Evolutionary conservation across 2,329 filamentous ascomycete genomes (phyloP).

Genomic region (Ophiosphaerella korrae): DNA sequence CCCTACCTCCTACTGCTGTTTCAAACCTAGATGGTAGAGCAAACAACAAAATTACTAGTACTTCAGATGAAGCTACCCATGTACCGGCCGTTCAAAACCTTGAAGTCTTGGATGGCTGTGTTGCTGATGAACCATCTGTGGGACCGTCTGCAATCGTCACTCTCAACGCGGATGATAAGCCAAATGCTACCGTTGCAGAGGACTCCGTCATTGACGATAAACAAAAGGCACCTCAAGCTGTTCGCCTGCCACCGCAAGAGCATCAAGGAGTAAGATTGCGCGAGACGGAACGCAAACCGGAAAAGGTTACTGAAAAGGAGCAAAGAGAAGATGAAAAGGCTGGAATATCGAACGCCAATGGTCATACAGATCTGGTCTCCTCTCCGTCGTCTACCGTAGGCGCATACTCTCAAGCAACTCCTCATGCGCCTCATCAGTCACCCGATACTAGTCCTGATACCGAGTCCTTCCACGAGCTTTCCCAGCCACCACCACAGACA

Average conservation of each 20-base stretch:
- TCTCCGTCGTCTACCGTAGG: constrained; percentile 69
- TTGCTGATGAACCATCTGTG: constrained; percentile 23
- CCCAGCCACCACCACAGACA: constrained; percentile 29
- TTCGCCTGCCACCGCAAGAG: constrained; percentile 57
- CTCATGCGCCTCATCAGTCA: constrained; percentile 69
- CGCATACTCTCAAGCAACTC: constrained; percentile 74
- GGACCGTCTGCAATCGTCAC: constrained; percentile 33
- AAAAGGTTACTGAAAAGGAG: constrained; percentile 43
- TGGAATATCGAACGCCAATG: constrained; percentile 30
- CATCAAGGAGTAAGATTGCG: constrained; percentile 55
- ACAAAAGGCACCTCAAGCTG: constrained; percentile 39
- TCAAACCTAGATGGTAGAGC: constrained; percentile 21
- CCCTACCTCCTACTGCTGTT: constrained; percentile 9
- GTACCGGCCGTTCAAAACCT: constrained; percentile 20
- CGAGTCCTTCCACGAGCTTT: constrained; percentile 52
- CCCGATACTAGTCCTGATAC: constrained; percentile 76
- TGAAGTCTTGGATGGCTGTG: constrained; percentile 1
- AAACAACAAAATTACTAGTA: constrained; percentile 9
- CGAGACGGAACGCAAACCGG: constrained; percentile 48
- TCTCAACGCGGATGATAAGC: constrained; percentile 39
- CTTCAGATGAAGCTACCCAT: constrained; percentile 6
- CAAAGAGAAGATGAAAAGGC: constrained; percentile 47
- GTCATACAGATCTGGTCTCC: constrained; percentile 44
- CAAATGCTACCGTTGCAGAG: constrained; percentile 6
- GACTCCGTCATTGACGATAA: not conserved